phyloP scores from a whole-genome alignment of 2,329 filamentous ascomycete genomes.

The Thielaviopsis punctulata region DNA sequence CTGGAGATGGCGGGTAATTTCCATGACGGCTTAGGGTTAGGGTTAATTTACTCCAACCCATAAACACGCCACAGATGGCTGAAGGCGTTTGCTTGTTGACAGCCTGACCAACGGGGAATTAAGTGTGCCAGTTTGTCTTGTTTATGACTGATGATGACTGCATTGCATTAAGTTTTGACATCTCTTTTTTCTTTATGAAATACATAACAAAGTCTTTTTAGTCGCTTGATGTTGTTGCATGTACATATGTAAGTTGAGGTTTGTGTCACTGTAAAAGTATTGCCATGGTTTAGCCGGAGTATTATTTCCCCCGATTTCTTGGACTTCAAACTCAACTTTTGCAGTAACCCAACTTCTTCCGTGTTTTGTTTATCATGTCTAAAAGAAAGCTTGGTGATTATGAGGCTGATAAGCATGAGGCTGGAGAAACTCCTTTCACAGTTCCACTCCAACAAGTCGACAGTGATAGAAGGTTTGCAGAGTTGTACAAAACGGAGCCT shows the following conservation, averaged over 20 bases:
- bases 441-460: background rate
- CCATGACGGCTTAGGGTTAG: constrained; percentile 21
- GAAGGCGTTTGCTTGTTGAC: too few species aligned
- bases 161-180: background rate
- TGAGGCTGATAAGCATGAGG: background rate
- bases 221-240: too few species aligned
- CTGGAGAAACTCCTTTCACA: background rate
- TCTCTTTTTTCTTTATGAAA: too few species aligned
- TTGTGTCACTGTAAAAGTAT: too few species aligned
- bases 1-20: constrained; percentile 39
- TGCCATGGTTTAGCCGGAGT: too few species aligned
- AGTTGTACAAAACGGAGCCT: constrained; percentile 24
- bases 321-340: too few species aligned
- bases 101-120: too few species aligned
- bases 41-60: background rate
- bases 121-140: background rate
- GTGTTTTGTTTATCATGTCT: too few species aligned
- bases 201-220: too few species aligned
- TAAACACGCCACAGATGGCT: background rate
- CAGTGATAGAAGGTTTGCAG: constrained; percentile 12
- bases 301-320: too few species aligned
- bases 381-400: constrained; percentile 3
- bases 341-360: too few species aligned
- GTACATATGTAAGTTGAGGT: too few species aligned
- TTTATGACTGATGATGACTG: constrained; percentile 1